phyloP scores from a whole-genome alignment of 2,329 filamentous ascomycete species.

The Colletotrichum cereale region DNA sequence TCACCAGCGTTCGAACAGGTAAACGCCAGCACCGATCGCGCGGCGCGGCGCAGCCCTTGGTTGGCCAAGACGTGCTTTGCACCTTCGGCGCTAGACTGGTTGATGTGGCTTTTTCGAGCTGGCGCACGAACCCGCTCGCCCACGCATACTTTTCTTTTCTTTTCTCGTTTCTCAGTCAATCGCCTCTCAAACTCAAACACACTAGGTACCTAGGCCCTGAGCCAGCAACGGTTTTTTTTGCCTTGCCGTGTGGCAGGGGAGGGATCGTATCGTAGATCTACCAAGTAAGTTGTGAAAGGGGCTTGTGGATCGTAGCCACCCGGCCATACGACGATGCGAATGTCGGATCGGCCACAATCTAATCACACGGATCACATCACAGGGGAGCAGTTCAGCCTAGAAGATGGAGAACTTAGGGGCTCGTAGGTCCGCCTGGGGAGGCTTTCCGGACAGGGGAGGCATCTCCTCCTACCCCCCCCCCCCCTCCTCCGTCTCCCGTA shows the following conservation, averaged over 20 bases:
- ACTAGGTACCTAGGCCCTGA: conserved; percentile 1
- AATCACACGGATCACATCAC: neutral
- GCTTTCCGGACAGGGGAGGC: neutral
- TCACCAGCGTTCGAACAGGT: neutral
- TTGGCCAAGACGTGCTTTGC: neutral
- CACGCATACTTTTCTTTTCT: neutral
- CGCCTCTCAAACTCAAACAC: neutral
- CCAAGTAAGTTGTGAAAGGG: neutral
- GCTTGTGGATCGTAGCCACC: neutral
- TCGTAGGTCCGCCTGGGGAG: neutral
- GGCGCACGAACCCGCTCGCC: neutral
- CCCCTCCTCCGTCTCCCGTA: neutral
- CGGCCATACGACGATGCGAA: neutral
- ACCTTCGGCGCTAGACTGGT: neutral
- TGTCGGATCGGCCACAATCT: neutral
- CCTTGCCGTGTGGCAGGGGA: neutral
- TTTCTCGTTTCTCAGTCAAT: neutral
- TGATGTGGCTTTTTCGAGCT: neutral
- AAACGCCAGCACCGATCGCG: neutral
- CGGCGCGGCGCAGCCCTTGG: neutral
- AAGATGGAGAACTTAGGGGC: neutral
- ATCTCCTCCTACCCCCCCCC: no score
- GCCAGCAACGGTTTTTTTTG: neutral
- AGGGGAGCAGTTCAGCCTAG: neutral
- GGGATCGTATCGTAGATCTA: neutral